Percentiles rank a stretch among this genome's conserved stretches.
phyloP scores from a whole-genome alignment of 129 eudicot genomes.

The Flaveria linearis region DNA sequence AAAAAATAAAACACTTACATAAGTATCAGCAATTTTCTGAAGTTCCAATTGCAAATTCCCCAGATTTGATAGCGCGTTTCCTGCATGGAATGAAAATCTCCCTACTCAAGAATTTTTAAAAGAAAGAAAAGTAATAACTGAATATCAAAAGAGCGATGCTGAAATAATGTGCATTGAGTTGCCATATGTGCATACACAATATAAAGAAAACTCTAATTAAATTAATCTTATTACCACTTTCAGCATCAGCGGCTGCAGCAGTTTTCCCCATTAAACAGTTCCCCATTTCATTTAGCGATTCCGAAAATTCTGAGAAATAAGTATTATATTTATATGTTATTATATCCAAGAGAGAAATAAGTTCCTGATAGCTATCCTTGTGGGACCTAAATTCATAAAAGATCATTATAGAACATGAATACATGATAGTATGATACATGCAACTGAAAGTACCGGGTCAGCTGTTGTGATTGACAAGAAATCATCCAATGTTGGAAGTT shows the following conservation, averaged over 20 bases:
- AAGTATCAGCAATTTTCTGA: constrained; percentile 83
- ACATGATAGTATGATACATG: not conserved
- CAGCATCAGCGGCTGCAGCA: constrained; percentile 52
- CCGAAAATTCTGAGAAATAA: constrained; percentile 76
- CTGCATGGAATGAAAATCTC: constrained; percentile 46
- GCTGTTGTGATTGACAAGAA: constrained; percentile 2
- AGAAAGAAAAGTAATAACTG: not conserved
- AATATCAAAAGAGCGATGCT: constrained; percentile 4
- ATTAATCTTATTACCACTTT: constrained; percentile 61
- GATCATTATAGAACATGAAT: not conserved
- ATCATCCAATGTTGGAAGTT: constrained; percentile 6
- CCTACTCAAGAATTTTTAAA: constrained; percentile 9
- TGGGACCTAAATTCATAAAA: constrained; percentile 16
- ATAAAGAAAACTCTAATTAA: constrained; percentile 1
- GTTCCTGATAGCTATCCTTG: not conserved
- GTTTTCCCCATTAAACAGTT: constrained; percentile 72
- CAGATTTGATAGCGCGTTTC: constrained; percentile 60
- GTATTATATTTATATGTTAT: not conserved
- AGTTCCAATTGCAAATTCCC: constrained; percentile 81
- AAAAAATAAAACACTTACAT: constrained; percentile 51
- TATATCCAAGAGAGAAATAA: constrained; percentile 1
- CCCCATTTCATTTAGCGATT: constrained; percentile 89
- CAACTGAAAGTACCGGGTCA: constrained; percentile 10
- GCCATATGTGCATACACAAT: not conserved
- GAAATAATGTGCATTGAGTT: constrained; percentile 8